Percentiles rank a stretch among this genome's conserved stretches.
phyloP scores from a whole-genome alignment of 805 yeast genomes.

The Suhomyces emberorum region DNA sequence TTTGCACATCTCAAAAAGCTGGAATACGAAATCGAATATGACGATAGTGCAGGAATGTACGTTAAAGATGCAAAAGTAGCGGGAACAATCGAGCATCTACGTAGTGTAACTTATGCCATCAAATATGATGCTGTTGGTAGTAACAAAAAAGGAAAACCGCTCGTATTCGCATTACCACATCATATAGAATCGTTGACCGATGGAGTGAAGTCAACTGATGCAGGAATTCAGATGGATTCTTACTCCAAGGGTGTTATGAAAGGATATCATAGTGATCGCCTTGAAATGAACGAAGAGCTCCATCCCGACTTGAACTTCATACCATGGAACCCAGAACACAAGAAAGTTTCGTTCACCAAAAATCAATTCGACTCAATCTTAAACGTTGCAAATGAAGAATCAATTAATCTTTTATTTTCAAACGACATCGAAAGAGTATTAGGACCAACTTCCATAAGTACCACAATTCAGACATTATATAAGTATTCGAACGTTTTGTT shows the following conservation, averaged over 20 bases:
- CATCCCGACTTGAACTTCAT: slow-evolving; percentile 40
- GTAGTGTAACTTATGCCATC: slow-evolving; percentile 46
- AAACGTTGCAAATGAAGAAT: slow-evolving; percentile 44
- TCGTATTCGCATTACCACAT: slow-evolving; percentile 54
- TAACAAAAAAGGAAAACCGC: slow-evolving; percentile 44
- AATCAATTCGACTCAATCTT: slow-evolving; percentile 45
- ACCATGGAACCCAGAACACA: slow-evolving; percentile 43
- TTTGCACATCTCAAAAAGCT: slow-evolving; percentile 42
- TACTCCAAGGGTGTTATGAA: slow-evolving; percentile 51
- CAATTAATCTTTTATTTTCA: slow-evolving; percentile 38
- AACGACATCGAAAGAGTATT: slow-evolving; percentile 53
- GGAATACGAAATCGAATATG: slow-evolving; percentile 51
- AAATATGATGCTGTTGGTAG: slow-evolving; percentile 47
- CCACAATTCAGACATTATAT: too few species aligned
- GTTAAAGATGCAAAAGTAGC: slow-evolving; percentile 46
- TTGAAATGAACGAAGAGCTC: slow-evolving; percentile 39
- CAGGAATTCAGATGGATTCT: slow-evolving; percentile 44
- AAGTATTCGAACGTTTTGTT: slow-evolving; percentile 56
- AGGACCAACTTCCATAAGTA: too few species aligned
- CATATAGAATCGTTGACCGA: slow-evolving; percentile 39
- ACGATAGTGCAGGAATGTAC: slow-evolving; percentile 67
- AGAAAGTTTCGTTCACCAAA: slow-evolving; percentile 34
- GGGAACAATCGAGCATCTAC: slow-evolving; percentile 48
- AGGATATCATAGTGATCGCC: slow-evolving; percentile 40
- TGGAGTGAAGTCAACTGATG: slow-evolving; percentile 24